phyloP scores from a whole-genome alignment of 306 rosid species.

The Benincasa hispida region DNA sequence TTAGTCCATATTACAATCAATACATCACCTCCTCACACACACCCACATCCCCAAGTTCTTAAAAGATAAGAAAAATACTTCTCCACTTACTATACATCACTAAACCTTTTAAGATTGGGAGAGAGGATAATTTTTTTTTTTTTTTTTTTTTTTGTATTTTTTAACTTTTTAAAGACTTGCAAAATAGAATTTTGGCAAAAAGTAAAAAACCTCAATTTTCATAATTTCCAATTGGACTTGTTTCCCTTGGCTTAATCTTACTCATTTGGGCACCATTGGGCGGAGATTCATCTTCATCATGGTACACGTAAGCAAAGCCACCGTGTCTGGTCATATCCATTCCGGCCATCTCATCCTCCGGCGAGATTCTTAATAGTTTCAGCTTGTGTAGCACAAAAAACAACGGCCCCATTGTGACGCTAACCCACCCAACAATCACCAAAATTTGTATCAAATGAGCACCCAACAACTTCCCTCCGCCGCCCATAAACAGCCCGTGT shows the following conservation, averaged over 20 bases:
- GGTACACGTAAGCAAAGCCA: slow-evolving; percentile 9
- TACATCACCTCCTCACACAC: background rate
- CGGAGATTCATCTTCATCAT: slow-evolving; percentile 5
- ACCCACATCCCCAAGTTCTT: background rate
- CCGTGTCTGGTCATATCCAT: slow-evolving; percentile 10
- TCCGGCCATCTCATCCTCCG: slow-evolving; percentile 8
- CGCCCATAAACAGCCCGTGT: slow-evolving; percentile 8
- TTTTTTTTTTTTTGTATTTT: too few species aligned
- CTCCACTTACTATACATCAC: background rate
- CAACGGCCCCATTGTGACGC: slow-evolving; percentile 1
- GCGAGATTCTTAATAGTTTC: background rate
- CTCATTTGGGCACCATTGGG: background rate
- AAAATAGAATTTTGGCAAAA: background rate
- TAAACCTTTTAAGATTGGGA: background rate
- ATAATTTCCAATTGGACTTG: background rate
- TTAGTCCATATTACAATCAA: background rate
- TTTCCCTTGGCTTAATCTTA: background rate
- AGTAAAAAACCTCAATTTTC: background rate
- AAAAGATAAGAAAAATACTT: too few species aligned
- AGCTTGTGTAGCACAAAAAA: background rate
- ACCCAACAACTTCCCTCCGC: background rate
- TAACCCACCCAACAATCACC: background rate
- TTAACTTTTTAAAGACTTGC: too few species aligned
- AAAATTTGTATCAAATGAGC: slow-evolving; percentile 4
- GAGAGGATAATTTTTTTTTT: too few species aligned